Conservation (phyloP, 129 eudicot genomes). For the Oenanthe sinensis region DNA sequence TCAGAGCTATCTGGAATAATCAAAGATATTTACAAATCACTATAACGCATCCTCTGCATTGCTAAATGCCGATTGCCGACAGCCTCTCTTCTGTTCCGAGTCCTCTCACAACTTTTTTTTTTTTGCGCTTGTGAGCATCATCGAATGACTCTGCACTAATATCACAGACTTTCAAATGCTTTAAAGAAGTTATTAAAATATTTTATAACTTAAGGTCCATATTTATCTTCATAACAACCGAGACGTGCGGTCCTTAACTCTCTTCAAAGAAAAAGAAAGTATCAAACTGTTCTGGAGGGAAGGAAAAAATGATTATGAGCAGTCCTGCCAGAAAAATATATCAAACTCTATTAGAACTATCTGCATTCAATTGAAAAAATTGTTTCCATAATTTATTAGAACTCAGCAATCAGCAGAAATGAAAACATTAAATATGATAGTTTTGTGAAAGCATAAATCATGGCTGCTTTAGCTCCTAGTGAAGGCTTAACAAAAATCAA, state of each 20-base stretch:
- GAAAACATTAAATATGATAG: background rate
- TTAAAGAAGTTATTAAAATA: conserved; percentile 20
- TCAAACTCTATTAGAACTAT: background rate
- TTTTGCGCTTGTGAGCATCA: conserved; percentile 32
- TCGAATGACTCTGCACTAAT: conserved; percentile 30
- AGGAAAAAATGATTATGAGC: background rate
- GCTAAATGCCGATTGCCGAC: conserved; percentile 52
- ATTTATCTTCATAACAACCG: conserved; percentile 14
- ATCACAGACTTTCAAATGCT: conserved; percentile 24
- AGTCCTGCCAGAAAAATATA: background rate
- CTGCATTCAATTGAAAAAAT: background rate
- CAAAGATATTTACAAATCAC: conserved; percentile 28
- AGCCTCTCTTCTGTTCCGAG: conserved; percentile 38
- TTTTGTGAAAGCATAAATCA: background rate
- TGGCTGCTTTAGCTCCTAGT: background rate
- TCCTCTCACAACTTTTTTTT: conserved; percentile 41
- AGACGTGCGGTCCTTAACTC: conserved; percentile 22
- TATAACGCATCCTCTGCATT: conserved; percentile 41
- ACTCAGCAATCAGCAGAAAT: background rate
- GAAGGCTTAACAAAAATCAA: conserved; percentile 1
- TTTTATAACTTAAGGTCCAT: conserved; percentile 15
- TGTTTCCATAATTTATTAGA: background rate
- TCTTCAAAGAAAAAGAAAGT: conserved; percentile 1
- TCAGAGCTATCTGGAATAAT: conserved; percentile 14
- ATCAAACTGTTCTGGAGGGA: conserved; percentile 19